Conservation (phyloP, 2,329 filamentous ascomycete genomes). For the Trichoderma sp. region DNA sequence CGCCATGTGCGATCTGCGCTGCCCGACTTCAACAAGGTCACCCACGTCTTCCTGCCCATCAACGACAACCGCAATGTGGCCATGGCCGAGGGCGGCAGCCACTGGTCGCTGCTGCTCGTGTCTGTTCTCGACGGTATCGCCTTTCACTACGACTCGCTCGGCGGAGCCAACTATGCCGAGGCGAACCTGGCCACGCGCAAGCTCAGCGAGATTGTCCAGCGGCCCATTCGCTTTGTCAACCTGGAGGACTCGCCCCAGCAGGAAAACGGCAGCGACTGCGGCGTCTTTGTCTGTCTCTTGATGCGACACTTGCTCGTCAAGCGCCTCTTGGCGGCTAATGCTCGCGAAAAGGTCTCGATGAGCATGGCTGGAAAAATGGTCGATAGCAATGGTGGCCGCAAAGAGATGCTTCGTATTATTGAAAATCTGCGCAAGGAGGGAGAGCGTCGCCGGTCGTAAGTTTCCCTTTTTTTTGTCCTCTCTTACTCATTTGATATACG, state of each 20-base stretch:
- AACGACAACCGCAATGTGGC: constrained; percentile 82
- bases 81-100: constrained; percentile 84
- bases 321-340: constrained; percentile 76
- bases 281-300: constrained; percentile 91
- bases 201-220: constrained; percentile 68
- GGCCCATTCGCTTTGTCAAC: constrained; percentile 74
- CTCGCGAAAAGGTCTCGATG: constrained; percentile 89
- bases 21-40: constrained; percentile 77
- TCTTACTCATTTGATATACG: not conserved
- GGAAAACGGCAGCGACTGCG: constrained; percentile 90
- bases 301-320: constrained; percentile 94
- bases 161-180: constrained; percentile 73
- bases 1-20: constrained; percentile 67
- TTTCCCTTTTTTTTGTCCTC: constrained; percentile 33
- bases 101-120: constrained; percentile 94
- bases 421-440: constrained; percentile 86
- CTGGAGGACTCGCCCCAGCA: constrained; percentile 87
- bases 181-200: constrained; percentile 71
- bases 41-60: constrained; percentile 93
- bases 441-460: constrained; percentile 79
- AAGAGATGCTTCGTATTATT: constrained; percentile 90
- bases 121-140: constrained; percentile 85
- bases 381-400: constrained; percentile 77
- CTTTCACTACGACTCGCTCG: constrained; percentile 94
- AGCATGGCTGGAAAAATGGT: constrained; percentile 84